Evolutionary conservation across 1,284 basidiomycete species (phyloP), one percentile per base, ranked within the genome.

Genomic region (Kwoniella shivajii): DNA sequence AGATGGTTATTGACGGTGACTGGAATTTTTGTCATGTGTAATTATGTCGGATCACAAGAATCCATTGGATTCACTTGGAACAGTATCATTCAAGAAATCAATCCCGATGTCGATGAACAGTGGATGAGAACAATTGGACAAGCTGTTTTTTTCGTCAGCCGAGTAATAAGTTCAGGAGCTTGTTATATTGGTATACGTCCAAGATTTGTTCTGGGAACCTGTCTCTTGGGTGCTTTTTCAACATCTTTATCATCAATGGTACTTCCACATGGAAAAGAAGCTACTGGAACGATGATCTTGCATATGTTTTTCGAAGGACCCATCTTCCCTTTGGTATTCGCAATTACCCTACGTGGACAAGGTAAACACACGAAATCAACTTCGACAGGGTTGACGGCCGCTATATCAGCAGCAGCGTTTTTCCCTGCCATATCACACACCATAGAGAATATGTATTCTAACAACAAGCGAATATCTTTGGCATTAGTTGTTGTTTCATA

Each of bases 41-140:
- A 64, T 13, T 77, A 76, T 56, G 65, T 76, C 22, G 72, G 73
- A n/a, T 69, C 67, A 6, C 76, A 78, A 52, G 74, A 78, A 53
- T 64, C 61, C n/a, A 51, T 76, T 30, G 61, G 66, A 13, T 74
- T 72, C 56, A 69, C 58, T 34, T 75, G 70, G 72, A 50, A 41
- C 18, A 41, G 48, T 9, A 43, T 68, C 9, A 59, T 66, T 20
- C 16, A 14, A 3, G 43, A 45, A 1, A 53, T 70, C 6, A 61
- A 67, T n/a, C 67, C 69, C 1, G 31, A 33, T 6, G 53, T 60
- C 34, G 63, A 69, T 44, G 43, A 64, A 14, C 66, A 66, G 49
- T 72, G 69, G 67, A 63, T 62, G 50, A 50, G 63, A 22, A 58
- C 66, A 9, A 73, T 74, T 24, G 63, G 62, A 0, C 70, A 71